Base-by-base conservation (phyloP, 768 basidiomycete genomes). In the Russula griseocarnosa region DNA sequence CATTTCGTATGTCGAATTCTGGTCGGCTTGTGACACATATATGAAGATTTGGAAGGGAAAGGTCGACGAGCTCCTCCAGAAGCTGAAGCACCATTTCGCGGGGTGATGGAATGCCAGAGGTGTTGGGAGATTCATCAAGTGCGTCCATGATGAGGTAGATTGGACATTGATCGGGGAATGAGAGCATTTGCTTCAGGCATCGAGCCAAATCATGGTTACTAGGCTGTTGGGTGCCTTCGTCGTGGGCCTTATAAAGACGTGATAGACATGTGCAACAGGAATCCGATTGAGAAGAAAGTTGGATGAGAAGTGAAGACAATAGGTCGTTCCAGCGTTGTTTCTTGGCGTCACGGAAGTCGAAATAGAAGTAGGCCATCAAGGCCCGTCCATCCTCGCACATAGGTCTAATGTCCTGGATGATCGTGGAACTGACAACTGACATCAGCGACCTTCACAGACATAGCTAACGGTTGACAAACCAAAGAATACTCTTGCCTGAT, bases 221-320 rank as follows among this genome's bases (percentile, higher is more conserved):
- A 3, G 55, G 55, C 26, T 55, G 59, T 28, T 18, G n/a, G 18
- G 11, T 5, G 38, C 55, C 55, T 10, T 32, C 9, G 24, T 55
- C 55, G 24, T 55, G 55, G 20, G 3, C 40, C 3, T 8, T 14
- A 20, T 55, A 42, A 20, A 55, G 40, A 28, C 6, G 34, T 16
- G 26, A 55, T 42, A 55, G 55, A 55, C n/a, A 40, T 40, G 24
- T 42, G 38, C 55, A 55, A 32, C 53, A 32, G 11, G 53, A 13
- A 22, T 5, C 34, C 13, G 53, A 54, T 11, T 14, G n/a, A 22
- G 34, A 34, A 36, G 53, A 54, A 36, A 54, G n/a, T 3, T 54
- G 53, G 2, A 14, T 36, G 10, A 54, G 53, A 24, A 54, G n/a
- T 1, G 53, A 54, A 36, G 13, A 10, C 11, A 36, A 13, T 14